Base-by-base conservation (phyloP, 1,284 basidiomycete genomes). In the Cutaneotrichosporon spelunceum region DNA sequence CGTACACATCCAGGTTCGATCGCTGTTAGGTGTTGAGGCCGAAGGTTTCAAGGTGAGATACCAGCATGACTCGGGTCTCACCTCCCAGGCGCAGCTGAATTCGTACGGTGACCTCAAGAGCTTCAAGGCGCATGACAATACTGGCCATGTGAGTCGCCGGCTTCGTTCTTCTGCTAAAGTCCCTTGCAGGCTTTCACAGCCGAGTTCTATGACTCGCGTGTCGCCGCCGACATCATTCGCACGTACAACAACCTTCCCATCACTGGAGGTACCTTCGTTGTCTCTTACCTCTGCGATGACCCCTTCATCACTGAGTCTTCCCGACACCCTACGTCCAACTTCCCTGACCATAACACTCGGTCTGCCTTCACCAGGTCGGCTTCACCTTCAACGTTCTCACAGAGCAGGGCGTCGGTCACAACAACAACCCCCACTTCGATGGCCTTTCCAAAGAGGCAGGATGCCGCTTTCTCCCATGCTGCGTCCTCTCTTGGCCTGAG, bases 171-270 rank as follows among this genome's bases (percentile, higher is more conserved):
- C 13, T 56, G 33, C 50, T 42, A 16, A 57, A 23, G 5, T 14
- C 9, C 52, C 13, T 33, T 11, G 2, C 27, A 76, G 75, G 48
- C 54, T 1, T 78, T 72, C 63, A 60, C 68, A 9, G 74, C 69
- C n/a, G 72, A 75, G 24, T 78, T 64, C 57, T 76, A 59, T 56
- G 75, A 78, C 56, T 66, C 72, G 4, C 71, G 75, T 5, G 50
- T 65, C 14, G 75, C 76, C 1, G 52, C 62, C 3, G 48, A 63
- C 21, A 71, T 70, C 14, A 61, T 72, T 52, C 45, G 39, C 3
- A 27, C 53, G 0, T 71, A 76, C n/a, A 26, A 58, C 57, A 53
- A 58, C 48, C 49, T 53, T 19, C 26, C 27, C 9, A 14, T 39
- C 11, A 30, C 29, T 11, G 49, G 57, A 4, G 57, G 57, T 4